Evolutionary conservation across 192 early-diverging fungal genomes (phyloP), one percentile per base, ranked within the genome.

Genomic region (Chytriomyces hyalinus): DNA sequence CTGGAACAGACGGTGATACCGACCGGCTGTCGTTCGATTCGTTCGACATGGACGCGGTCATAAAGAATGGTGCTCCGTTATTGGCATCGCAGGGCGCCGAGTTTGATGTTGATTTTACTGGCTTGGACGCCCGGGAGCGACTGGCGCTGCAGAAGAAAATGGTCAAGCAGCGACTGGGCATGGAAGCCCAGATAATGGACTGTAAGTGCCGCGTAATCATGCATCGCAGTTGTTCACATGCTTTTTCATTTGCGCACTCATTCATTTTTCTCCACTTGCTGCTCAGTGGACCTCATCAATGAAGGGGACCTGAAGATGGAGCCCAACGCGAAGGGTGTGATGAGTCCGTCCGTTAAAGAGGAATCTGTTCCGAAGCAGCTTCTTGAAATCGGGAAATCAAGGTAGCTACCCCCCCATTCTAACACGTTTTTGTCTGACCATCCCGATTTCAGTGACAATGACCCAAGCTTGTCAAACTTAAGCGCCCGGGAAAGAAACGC

Each of bases 71-170:
- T 6, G 87, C 87, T 43, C 83, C 92, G 26, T 82, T 99, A 46
- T 83, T 99, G 6, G 91, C 92, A 6, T 93, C 91, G 43, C 94
- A 94, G 6, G 97, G 97, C 45, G 90, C 91, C 69, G 97, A 99
- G 84, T 99, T 94, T 79, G 97, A 99, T 68, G 83, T 92, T 22
- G 84, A 83, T 78, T 78, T 93, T 65, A 91, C 92, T 24, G 66
- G 22, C 51, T 80, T 97, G 81, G 92, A 94, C 75, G 91, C 93
- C 5, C 88, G 88, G 69, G 94, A 95, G 80, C 91, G 97, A 17
- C 78, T 97, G 11, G 92, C 89, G 3, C 67, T 92, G 46, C 96
- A 97, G 74, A 88, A 93, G 71, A 91, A 93, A 70, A 92, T 94
- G 79, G 86, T 99, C 48, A 91, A 85, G 49, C 87, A 94, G 81